Evolutionary conservation across 805 yeast species (phyloP), one percentile per base, ranked within the genome.

Genomic region (Suhomyces sp.): DNA sequence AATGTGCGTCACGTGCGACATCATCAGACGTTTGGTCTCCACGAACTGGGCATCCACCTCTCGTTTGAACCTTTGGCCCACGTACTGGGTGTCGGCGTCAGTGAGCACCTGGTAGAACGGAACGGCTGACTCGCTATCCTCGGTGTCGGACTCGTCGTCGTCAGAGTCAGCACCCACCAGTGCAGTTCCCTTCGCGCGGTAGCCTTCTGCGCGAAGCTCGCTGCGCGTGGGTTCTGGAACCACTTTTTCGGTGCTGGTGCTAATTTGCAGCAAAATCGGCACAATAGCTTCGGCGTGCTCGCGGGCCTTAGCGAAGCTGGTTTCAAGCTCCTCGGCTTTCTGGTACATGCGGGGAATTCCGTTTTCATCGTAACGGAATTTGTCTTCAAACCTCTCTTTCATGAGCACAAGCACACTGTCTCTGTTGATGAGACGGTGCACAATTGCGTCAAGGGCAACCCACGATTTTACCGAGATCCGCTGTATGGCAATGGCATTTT

Each of bases 21-120:
- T 79, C 49, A 89, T 84, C 2, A 97, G 87, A 57, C 97, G 82
- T 67, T 89, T 92, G 17, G 97, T 91, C 62, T 92, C 97, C 46
- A 93, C 75, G 55, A 83, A 92, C 44, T 85, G 78, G 8, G 92
- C 82, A 65, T 91, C 96, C 19, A 89, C 81, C 60, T 87, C 87
- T 54, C 84, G 84, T 66, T 85, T 83, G 67, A 89, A 85, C 60
- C 83, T 83, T 52, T 73, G 71, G 31, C 22, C 37, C 19, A 35
- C 43, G 29, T 46, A 37, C 17, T 20, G 20, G 22, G 6, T 17
- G 20, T 46, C 48, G n/a, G 25, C 48, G n/a, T 37, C 19, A 15
- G 19, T 15, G 52, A 76, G 66, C 2, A 90, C 75, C 24, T 68
- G 19, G 89, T 76, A 52, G 13, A 21, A 46, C 8, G 47, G 47